Conservation (phyloP, 2,329 filamentous ascomycete genomes). For the Mycosphaerella arachidis region DNA sequence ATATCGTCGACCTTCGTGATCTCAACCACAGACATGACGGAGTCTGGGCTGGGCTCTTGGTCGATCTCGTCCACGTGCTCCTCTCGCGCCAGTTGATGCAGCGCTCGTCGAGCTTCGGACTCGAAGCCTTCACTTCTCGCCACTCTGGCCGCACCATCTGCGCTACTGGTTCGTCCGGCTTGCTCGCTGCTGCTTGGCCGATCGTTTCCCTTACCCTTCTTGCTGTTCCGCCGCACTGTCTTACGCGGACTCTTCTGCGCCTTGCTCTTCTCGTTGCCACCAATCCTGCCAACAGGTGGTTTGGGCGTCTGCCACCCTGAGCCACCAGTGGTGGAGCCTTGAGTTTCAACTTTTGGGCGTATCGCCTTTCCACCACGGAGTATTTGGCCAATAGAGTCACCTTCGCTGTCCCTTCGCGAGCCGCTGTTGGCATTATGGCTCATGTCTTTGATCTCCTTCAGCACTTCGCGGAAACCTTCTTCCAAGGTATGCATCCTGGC, state of each 20-base stretch:
- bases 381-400: slow-evolving; percentile 16
- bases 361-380: slow-evolving; percentile 6
- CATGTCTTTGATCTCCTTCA: slow-evolving; percentile 35
- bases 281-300: slow-evolving; percentile 24
- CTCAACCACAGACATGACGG: slow-evolving; percentile 21
- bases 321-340: slow-evolving; percentile 5
- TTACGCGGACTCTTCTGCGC: slow-evolving; percentile 26
- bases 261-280: slow-evolving; percentile 21
- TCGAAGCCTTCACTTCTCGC: slow-evolving; percentile 8
- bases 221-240: slow-evolving; percentile 13
- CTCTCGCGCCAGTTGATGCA: slow-evolving; percentile 9
- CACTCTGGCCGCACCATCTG: background rate
- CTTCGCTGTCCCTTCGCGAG: slow-evolving; percentile 29
- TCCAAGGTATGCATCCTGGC: slow-evolving; percentile 91
- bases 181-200: slow-evolving; percentile 12
- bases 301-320: slow-evolving; percentile 19
- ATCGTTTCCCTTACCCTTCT: slow-evolving; percentile 21
- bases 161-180: slow-evolving; percentile 6
- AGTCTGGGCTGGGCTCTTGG: slow-evolving; percentile 20
- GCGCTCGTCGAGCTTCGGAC: slow-evolving; percentile 5
- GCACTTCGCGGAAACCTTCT: slow-evolving; percentile 74
- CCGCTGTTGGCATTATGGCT: slow-evolving; percentile 19
- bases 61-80: slow-evolving; percentile 2
- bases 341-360: slow-evolving; percentile 17
- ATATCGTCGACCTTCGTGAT: slow-evolving; percentile 1